phyloP scores from a whole-genome alignment of 208 protist species.

The Leishmania turanica region DNA sequence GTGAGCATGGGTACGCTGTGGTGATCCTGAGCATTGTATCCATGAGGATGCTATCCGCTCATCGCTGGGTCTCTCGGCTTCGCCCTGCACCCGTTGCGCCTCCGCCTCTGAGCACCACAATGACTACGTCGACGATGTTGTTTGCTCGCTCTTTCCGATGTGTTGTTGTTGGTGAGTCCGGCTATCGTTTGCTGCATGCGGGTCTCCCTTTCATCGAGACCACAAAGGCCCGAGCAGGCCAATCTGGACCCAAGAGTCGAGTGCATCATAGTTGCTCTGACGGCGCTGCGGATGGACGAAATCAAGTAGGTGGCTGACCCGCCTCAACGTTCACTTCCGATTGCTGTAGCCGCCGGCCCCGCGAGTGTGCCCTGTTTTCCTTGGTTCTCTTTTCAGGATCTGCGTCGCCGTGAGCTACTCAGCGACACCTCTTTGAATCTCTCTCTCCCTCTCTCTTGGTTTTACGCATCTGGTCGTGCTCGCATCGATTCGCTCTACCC shows the following conservation, averaged over 20 bases:
- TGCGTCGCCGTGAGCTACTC: not conserved
- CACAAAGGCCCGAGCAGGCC: not conserved
- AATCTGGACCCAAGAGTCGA: not conserved
- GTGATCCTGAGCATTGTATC: not conserved
- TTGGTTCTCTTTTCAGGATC: not conserved
- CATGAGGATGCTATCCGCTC: not conserved
- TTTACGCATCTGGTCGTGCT: not conserved
- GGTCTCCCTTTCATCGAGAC: not conserved
- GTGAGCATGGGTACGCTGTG: not conserved
- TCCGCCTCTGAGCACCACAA: not conserved
- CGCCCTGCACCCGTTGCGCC: not conserved
- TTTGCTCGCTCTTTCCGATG: not conserved
- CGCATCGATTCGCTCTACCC: not conserved
- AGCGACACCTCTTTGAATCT: not conserved
- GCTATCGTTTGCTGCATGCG: not conserved
- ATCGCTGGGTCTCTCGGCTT: not conserved
- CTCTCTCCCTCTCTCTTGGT: not conserved
- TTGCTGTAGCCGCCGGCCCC: not conserved
- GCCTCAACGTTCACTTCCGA: not conserved
- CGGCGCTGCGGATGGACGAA: not conserved
- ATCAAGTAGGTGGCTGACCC: not conserved
- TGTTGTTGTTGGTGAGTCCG: not conserved
- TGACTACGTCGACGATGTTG: not conserved
- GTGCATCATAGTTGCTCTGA: not conserved
- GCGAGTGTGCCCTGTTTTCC: not conserved